A percentile compares a stretch with the other conserved stretches of the same genome.
Evolutionary conservation across 164 flowering plant species (phyloP).

Genomic region (Hamamelis virginiana): DNA sequence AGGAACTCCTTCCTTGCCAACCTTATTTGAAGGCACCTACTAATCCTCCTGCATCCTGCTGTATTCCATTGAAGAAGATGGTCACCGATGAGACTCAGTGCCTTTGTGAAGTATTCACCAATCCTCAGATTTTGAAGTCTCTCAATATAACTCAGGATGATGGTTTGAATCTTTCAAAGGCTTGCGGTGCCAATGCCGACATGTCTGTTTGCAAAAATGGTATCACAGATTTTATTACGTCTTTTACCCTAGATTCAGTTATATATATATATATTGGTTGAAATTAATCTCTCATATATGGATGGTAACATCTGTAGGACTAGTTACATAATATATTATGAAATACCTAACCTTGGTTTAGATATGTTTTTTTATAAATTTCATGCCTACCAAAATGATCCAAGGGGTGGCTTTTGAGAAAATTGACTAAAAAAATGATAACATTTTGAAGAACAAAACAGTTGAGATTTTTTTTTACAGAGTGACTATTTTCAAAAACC

Average conservation of each 20-base stretch:
- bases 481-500: too few species aligned
- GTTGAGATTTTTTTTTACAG: too few species aligned
- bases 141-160: slow-evolving; percentile 35
- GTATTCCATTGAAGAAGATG: slow-evolving; percentile 40
- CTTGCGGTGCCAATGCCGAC: slow-evolving; percentile 39
- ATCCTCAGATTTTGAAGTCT: slow-evolving; percentile 23
- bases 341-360: too few species aligned
- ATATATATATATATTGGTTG: not conserved
- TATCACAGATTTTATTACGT: not conserved
- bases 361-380: too few species aligned
- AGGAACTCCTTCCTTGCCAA: slow-evolving; percentile 47
- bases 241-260: not conserved
- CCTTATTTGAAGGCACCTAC: slow-evolving; percentile 25
- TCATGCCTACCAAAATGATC: too few species aligned
- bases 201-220: slow-evolving; percentile 29
- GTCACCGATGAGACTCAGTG: slow-evolving; percentile 26
- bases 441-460: too few species aligned
- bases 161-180: slow-evolving; percentile 37
- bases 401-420: too few species aligned
- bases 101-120: slow-evolving; percentile 39
- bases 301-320: too few species aligned
- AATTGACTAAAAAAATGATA: too few species aligned
- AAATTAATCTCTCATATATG: not conserved
- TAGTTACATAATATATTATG: too few species aligned
- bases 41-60: slow-evolving; percentile 37